A percentile compares a stretch with the other conserved stretches of the same genome.
Evolutionary conservation across 768 basidiomycete species (phyloP).

Genomic region (Leccinum boreale): DNA sequence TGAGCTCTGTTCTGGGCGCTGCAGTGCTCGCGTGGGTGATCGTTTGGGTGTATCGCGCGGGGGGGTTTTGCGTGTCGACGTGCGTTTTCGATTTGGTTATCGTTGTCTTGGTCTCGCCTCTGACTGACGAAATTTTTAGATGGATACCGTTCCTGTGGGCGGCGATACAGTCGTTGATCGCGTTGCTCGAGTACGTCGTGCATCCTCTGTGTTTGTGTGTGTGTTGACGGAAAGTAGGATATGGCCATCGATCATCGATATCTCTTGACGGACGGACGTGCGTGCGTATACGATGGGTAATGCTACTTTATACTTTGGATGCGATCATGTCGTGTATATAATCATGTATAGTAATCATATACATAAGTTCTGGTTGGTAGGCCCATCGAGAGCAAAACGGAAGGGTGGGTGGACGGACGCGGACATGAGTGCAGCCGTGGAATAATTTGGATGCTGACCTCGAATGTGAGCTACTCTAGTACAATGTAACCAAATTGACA

Average conservation of each 20-base stretch:
- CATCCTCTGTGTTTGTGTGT: background rate
- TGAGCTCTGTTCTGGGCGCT: constrained; percentile 32
- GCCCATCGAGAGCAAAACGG: too few species aligned
- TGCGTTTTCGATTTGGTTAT: background rate
- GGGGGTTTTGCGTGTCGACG: background rate
- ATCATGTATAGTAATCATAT: too few species aligned
- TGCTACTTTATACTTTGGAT: background rate
- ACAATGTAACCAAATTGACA: background rate
- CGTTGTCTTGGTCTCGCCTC: background rate
- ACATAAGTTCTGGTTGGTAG: too few species aligned
- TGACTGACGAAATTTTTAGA: background rate
- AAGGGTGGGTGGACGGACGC: too few species aligned
- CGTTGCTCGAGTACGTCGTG: constrained; percentile 35
- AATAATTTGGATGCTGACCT: background rate
- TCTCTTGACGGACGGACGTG: constrained; percentile 25
- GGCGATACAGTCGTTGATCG: constrained; percentile 38
- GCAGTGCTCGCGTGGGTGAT: background rate
- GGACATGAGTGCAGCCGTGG: too few species aligned
- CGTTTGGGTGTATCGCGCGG: background rate
- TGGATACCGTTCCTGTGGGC: constrained; percentile 45
- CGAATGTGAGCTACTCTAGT: background rate
- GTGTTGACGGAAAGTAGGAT: constrained; percentile 26
- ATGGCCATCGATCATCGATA: constrained; percentile 43
- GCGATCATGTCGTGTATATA: background rate
- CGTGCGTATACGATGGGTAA: background rate